Percentiles rank a stretch among this genome's conserved stretches.
phyloP scores from a whole-genome alignment of 805 yeast species.

The Starmera caribaea region DNA sequence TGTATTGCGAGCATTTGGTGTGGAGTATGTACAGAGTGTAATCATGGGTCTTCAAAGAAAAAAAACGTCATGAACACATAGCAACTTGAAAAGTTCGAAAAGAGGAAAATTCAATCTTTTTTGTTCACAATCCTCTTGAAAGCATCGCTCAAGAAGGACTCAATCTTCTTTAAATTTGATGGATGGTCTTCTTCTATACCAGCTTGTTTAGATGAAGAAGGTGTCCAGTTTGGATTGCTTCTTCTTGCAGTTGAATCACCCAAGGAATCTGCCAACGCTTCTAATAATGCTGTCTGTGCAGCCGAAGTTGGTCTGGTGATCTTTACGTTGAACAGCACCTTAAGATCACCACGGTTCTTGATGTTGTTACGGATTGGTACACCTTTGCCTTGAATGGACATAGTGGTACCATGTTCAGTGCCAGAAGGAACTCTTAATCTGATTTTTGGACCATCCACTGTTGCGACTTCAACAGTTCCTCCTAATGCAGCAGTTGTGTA shows the following conservation, averaged over 20 bases:
- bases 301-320: constrained; percentile 70
- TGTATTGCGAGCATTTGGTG: too few relatives aligned
- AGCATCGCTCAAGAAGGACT: constrained; percentile 40
- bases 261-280: constrained; percentile 87
- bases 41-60: too few relatives aligned
- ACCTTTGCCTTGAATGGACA: constrained; percentile 80
- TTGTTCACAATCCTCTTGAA: constrained; percentile 31
- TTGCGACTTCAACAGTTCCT: constrained; percentile 85
- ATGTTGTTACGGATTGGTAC: constrained; percentile 54
- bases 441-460: constrained; percentile 69
- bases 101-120: neutral
- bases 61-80: too few relatives aligned
- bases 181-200: constrained; percentile 25
- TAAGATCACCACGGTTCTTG: constrained; percentile 69
- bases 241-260: constrained; percentile 75
- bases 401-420: constrained; percentile 63
- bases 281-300: constrained; percentile 81
- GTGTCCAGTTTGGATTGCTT: constrained; percentile 20
- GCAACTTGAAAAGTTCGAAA: neutral
- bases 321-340: constrained; percentile 61
- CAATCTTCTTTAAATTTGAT: constrained; percentile 40
- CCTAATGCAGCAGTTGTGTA: constrained; percentile 97
- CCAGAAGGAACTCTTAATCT: constrained; percentile 79
- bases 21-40: too few relatives aligned
- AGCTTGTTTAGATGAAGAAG: neutral